These are phyloP conservation scores for Mycena citricolor DNA, from an alignment of 1,284 basidiomycete genomes.

Conservation along the genomic window DNA sequence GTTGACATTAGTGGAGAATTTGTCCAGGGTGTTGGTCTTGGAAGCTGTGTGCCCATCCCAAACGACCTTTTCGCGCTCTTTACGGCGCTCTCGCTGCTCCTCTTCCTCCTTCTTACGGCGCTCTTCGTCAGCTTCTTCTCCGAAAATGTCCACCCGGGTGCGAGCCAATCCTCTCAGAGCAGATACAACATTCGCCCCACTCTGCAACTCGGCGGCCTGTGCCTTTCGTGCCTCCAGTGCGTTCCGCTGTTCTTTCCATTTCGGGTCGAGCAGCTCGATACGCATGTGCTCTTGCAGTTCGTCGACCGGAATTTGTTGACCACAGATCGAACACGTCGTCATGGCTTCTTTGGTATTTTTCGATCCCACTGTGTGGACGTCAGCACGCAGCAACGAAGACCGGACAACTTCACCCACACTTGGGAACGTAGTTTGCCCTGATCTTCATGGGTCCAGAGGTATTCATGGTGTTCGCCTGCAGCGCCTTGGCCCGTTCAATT, in stretches of 20 bases:
- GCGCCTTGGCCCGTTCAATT: slow-evolving; percentile 72
- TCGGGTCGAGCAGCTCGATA: slow-evolving; percentile 95
- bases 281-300: slow-evolving; percentile 98
- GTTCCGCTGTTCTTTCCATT: slow-evolving; percentile 95
- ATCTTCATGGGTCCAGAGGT: slow-evolving; percentile 91
- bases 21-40: slow-evolving; percentile 84
- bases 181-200: slow-evolving; percentile 88
- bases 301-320: slow-evolving; percentile 90
- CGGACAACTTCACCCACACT: slow-evolving; percentile 55
- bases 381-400: slow-evolving; percentile 22
- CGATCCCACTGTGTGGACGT: slow-evolving; percentile 54
- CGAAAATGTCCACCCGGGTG: slow-evolving; percentile 93
- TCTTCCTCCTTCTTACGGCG: slow-evolving; percentile 83
- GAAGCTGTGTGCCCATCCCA: slow-evolving; percentile 96
- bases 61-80: slow-evolving; percentile 87
- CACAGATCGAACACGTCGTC: slow-evolving; percentile 91
- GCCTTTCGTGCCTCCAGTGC: slow-evolving; percentile 84
- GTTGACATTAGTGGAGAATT: slow-evolving; percentile 87
- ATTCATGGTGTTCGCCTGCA: slow-evolving; percentile 76
- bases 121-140: slow-evolving; percentile 87
- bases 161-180: slow-evolving; percentile 89
- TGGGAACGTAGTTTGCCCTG: slow-evolving; percentile 94
- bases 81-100: slow-evolving; percentile 73
- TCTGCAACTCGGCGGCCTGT: slow-evolving; percentile 85
- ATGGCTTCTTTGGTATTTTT: slow-evolving; percentile 69